Evolutionary conservation across 129 eudicot genomes (phyloP).

Genomic region (Erigeron canadensis): DNA sequence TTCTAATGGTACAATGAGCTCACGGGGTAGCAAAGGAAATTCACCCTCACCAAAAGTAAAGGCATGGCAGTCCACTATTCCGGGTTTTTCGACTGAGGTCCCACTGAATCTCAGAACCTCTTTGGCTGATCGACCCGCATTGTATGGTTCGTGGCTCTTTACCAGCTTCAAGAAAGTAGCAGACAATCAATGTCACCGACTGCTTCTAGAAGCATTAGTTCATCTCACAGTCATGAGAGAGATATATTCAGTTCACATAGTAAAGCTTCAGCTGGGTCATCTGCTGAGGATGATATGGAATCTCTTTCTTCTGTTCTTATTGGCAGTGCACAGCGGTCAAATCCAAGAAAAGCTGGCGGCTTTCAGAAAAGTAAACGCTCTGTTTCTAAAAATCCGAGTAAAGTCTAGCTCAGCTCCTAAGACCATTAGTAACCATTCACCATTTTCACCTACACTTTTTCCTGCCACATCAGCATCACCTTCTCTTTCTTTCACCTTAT

Average conservation of each 20-base stretch:
- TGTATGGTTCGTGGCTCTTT: conserved; percentile 86
- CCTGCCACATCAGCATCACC: no score
- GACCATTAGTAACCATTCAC: no score
- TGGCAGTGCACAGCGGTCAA: conserved; percentile 45
- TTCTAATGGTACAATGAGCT: conserved; percentile 31
- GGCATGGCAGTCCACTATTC: conserved; percentile 92
- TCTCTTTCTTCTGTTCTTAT: conserved; percentile 56
- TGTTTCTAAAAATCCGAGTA: conserved; percentile 51
- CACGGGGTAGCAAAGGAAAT: conserved; percentile 64
- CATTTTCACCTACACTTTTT: no score
- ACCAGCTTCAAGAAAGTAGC: conserved; percentile 83
- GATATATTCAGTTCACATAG: conserved; percentile 66
- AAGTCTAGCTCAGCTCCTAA: no score
- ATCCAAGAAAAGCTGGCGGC: conserved; percentile 43
- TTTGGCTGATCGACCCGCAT: conserved; percentile 87
- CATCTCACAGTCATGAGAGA: conserved; percentile 71
- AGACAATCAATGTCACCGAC: conserved; percentile 91
- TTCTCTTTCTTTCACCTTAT: no score
- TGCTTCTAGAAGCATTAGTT: conserved; percentile 77
- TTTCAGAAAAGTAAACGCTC: conserved; percentile 40
- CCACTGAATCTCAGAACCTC: conserved; percentile 98
- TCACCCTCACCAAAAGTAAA: conserved; percentile 83
- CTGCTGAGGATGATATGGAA: conserved; percentile 85
- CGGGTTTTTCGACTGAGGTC: conserved; percentile 81
- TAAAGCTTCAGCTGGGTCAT: conserved; percentile 81